Percentiles rank a stretch among this genome's conserved stretches.
Conservation (phyloP, 768 basidiomycete genomes). For the Tylopilus subfusipes region DNA sequence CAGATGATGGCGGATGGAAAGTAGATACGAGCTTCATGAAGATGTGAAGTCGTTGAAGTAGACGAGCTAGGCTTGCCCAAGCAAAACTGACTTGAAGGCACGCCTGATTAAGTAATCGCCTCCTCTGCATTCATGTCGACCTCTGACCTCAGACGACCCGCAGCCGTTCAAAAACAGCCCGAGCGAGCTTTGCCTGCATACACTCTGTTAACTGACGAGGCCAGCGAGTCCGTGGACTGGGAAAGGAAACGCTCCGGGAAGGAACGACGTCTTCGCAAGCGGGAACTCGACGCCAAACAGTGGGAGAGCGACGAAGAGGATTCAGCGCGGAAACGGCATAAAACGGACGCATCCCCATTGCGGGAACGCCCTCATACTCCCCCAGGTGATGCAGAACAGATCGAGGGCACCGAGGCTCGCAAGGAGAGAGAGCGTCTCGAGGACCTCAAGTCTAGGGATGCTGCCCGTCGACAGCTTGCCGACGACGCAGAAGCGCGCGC, state of each 20-base stretch:
- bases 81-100: neutral
- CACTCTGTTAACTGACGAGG: too few relatives aligned
- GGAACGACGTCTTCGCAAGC: conserved; percentile 50
- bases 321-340: conserved; percentile 60
- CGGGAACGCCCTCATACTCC: conserved; percentile 24
- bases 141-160: conserved; percentile 40
- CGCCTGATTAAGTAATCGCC: neutral
- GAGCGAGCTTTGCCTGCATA: too few relatives aligned
- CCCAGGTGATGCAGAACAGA: conserved; percentile 44
- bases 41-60: neutral
- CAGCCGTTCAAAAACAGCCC: conserved; percentile 36
- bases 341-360: conserved; percentile 40
- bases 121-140: conserved; percentile 51
- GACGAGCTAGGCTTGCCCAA: neutral
- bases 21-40: conserved; percentile 63
- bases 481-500: conserved; percentile 65
- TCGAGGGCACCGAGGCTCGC: conserved; percentile 73
- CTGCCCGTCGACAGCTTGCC: conserved; percentile 73
- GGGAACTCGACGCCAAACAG: conserved; percentile 75
- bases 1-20: conserved; percentile 73
- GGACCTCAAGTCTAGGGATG: conserved; percentile 85
- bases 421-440: conserved; percentile 71
- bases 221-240: conserved; percentile 59
- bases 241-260: conserved; percentile 71
- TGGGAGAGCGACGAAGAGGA: conserved; percentile 95